phyloP scores from a whole-genome alignment of 257 asterid genomes.

The Osmanthus fragrans region DNA sequence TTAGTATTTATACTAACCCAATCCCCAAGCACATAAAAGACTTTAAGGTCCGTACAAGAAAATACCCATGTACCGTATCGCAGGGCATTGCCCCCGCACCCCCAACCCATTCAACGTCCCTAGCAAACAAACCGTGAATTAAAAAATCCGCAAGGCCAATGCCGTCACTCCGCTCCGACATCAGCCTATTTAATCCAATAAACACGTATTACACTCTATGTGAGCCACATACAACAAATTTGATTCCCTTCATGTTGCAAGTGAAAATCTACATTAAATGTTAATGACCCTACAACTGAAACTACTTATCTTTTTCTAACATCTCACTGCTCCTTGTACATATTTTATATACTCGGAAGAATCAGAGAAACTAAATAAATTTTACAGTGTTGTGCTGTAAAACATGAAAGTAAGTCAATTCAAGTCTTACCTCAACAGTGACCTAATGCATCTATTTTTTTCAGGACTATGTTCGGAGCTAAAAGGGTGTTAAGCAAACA shows the following conservation, averaged over 20 bases:
- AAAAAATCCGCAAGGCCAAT: too few species aligned
- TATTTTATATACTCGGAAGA: conserved; percentile 2
- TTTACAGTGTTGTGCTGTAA: neutral
- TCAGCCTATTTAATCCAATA: too few species aligned
- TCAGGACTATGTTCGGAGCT: neutral
- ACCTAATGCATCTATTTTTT: neutral
- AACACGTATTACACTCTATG: too few species aligned
- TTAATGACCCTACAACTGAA: too few species aligned
- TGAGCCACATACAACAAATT: neutral
- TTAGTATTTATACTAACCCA: too few species aligned
- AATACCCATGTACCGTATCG: too few species aligned
- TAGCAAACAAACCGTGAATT: too few species aligned
- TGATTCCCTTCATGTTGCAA: conserved; percentile 5
- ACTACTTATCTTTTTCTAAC: neutral
- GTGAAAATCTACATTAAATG: neutral
- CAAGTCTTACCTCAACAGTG: neutral
- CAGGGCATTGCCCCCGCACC: too few species aligned
- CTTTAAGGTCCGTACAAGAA: too few species aligned
- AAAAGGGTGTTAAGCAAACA: neutral
- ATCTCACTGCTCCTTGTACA: neutral
- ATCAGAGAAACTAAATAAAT: conserved; percentile 7
- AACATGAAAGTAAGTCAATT: neutral
- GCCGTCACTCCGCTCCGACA: too few species aligned
- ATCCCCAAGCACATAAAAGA: too few species aligned
- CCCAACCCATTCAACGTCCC: too few species aligned